Conservation (phyloP, 768 basidiomycete genomes). For the Ramaria sp. region DNA sequence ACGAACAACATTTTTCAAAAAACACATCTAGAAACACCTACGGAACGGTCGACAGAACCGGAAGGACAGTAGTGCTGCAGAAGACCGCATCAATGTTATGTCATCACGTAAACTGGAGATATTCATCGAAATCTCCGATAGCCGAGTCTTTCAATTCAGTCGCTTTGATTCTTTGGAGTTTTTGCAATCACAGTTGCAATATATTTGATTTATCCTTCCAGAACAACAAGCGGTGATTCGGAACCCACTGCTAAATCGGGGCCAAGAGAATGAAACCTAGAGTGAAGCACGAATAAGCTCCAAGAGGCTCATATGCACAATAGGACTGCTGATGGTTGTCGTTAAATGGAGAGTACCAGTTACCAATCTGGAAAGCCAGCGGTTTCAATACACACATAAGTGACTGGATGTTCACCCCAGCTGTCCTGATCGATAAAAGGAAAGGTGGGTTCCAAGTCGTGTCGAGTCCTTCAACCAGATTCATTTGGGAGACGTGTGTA, state of each 20-base stretch:
- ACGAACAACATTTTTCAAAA: conserved; percentile 44
- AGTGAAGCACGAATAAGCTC: not conserved
- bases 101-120: conserved; percentile 20
- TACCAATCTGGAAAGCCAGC: conserved; percentile 59
- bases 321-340: not conserved
- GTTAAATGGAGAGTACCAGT: not conserved
- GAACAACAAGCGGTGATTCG: conserved; percentile 42
- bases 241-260: conserved; percentile 47
- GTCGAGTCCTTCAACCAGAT: conserved; percentile 35
- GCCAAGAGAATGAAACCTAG: conserved; percentile 38
- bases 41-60: not conserved
- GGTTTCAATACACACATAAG: conserved; percentile 47
- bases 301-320: not conserved
- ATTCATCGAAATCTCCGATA: conserved; percentile 49
- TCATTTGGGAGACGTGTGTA: not conserved
- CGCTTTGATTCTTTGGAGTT: conserved; percentile 49
- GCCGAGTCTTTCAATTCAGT: conserved; percentile 50
- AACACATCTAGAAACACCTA: conserved; percentile 37
- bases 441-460: conserved; percentile 36
- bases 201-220: conserved; percentile 50
- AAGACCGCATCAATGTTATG: conserved; percentile 1
- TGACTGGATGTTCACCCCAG: conserved; percentile 41
- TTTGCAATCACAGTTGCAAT: conserved; percentile 43
- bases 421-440: conserved; percentile 45
- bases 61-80: conserved; percentile 33